Conservation (phyloP, 805 yeast genomes). For the Suhomyces sp. region DNA sequence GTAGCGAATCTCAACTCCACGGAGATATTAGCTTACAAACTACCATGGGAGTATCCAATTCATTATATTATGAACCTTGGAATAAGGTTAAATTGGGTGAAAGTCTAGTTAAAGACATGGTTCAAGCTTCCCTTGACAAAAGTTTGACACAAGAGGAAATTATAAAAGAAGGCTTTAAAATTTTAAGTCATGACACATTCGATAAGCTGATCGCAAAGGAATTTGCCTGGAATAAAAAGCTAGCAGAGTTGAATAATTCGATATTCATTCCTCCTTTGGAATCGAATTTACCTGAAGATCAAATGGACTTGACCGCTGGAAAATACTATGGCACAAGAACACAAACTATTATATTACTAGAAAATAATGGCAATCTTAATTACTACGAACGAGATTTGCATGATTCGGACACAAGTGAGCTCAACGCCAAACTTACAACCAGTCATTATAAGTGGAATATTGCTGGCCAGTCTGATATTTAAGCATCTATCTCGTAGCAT, state of each 20-base stretch:
- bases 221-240: slow-evolving; percentile 20
- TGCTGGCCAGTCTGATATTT: neutral
- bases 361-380: slow-evolving; percentile 47
- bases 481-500: neutral
- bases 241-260: slow-evolving; percentile 48
- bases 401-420: slow-evolving; percentile 32
- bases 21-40: slow-evolving; percentile 21
- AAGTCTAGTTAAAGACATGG: slow-evolving; percentile 18
- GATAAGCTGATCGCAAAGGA: slow-evolving; percentile 23
- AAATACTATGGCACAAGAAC: slow-evolving; percentile 82
- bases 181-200: slow-evolving; percentile 49
- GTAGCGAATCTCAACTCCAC: slow-evolving; percentile 7
- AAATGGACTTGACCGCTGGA: slow-evolving; percentile 34
- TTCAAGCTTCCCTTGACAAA: slow-evolving; percentile 15
- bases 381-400: slow-evolving; percentile 65
- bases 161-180: slow-evolving; percentile 48
- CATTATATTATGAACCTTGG: slow-evolving; percentile 71
- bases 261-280: slow-evolving; percentile 72
- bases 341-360: slow-evolving; percentile 70
- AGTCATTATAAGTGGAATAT: slow-evolving; percentile 5
- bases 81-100: slow-evolving; percentile 60
- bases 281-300: slow-evolving; percentile 14
- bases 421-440: neutral
- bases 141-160: slow-evolving; percentile 37
- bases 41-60: slow-evolving; percentile 65